Evolutionary conservation across 2,329 filamentous ascomycete species (phyloP).

Genomic region (Sphaceloma murrayae): DNA sequence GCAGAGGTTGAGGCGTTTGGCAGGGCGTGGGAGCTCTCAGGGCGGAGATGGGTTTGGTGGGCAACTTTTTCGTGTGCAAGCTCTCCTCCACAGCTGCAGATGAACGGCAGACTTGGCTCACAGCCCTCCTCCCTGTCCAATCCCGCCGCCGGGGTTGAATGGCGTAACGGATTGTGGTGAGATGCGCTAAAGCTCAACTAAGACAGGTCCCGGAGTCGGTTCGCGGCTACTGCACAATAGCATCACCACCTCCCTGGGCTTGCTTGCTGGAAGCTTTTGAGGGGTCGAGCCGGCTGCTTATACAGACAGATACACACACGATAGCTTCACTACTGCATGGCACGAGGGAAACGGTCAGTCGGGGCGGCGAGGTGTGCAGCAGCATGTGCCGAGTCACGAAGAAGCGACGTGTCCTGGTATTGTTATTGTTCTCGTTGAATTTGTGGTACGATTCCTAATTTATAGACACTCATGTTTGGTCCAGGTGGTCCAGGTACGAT

Average conservation of each 20-base stretch:
- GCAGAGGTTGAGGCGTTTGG: conserved; percentile 14
- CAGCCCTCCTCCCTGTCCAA: neutral
- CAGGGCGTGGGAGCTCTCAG: neutral
- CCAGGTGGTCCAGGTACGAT: conserved; percentile 6
- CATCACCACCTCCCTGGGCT: conserved; percentile 3
- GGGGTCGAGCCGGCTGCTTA: conserved; percentile 2
- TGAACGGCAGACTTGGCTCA: conserved; percentile 11
- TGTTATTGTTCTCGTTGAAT: no score
- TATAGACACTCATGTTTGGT: conserved; percentile 4
- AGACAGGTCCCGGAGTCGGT: no score
- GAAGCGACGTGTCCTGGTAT: no score
- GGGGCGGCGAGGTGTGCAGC: conserved; percentile 1
- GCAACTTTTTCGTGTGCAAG: conserved; percentile 14
- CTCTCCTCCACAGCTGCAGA: conserved; percentile 9
- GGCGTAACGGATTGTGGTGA: conserved; percentile 1
- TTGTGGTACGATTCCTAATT: conserved; percentile 11
- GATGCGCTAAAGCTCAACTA: conserved; percentile 15
- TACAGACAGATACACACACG: no score
- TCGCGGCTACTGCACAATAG: conserved; percentile 3
- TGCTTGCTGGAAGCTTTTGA: neutral
- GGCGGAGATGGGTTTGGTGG: neutral
- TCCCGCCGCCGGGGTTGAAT: no score
- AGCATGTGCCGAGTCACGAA: no score
- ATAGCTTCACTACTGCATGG: neutral
- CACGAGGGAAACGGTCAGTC: no score